These are phyloP conservation scores for Helicostylum pulchrum DNA, from an alignment of 192 early-diverging fungal genomes.

Conservation along the genomic window DNA sequence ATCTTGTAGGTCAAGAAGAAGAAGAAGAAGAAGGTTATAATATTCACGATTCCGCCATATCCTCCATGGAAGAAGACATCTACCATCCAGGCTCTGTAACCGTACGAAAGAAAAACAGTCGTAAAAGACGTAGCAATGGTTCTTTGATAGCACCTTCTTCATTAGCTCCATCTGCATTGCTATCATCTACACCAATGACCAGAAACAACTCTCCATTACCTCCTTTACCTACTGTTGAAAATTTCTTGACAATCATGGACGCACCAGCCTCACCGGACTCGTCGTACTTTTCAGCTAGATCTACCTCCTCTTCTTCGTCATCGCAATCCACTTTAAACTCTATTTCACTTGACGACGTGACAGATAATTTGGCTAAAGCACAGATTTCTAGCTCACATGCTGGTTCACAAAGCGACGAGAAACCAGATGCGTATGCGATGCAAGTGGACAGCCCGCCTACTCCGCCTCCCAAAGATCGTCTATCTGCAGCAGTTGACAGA, in stretches of 20 bases:
- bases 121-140: not conserved
- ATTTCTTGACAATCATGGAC: not conserved
- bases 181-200: not conserved
- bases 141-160: not conserved
- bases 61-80: not conserved
- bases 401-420: not conserved
- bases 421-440: not conserved
- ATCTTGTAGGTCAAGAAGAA: not conserved
- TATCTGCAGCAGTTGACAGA: not conserved
- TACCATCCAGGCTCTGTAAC: not conserved
- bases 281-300: constrained; percentile 13
- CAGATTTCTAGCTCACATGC: not conserved
- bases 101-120: not conserved
- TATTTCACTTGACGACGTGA: not conserved
- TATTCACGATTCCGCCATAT: not conserved
- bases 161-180: not conserved
- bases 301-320: constrained; percentile 1
- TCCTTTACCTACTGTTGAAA: not conserved
- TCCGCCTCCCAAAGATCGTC: constrained; percentile 7
- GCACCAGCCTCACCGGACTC: constrained; percentile 1
- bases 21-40: not conserved
- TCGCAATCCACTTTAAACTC: not conserved
- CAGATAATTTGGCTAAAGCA: not conserved
- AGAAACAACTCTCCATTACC: not conserved
- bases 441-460: not conserved